phyloP scores from a whole-genome alignment of 192 early-diverging fungal genomes.

The Coemansia sp. region DNA sequence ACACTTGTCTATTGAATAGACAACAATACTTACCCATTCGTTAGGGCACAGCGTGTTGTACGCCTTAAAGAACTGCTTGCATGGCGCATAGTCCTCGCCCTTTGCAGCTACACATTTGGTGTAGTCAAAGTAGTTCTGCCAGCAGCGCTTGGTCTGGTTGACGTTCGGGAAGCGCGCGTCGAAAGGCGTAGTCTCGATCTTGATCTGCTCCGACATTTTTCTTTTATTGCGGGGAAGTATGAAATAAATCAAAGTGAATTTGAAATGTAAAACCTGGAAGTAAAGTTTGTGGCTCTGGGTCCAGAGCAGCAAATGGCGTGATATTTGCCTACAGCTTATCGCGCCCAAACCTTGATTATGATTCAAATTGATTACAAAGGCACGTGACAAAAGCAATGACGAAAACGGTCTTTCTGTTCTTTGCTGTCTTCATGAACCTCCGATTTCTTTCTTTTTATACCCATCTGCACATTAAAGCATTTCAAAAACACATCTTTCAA shows the following conservation, averaged over 20 bases:
- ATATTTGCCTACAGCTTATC: no score
- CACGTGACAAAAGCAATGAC: not conserved
- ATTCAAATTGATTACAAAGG: not conserved
- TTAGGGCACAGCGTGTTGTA: constrained; percentile 88
- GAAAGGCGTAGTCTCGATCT: constrained; percentile 45
- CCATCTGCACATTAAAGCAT: not conserved
- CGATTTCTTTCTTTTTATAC: no score
- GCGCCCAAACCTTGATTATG: no score
- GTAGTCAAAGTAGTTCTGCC: constrained; percentile 99
- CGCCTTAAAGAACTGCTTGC: constrained; percentile 84
- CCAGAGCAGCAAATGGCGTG: no score
- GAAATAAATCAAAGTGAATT: not conserved
- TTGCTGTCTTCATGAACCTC: no score
- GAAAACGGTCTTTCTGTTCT: no score
- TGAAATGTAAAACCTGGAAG: no score
- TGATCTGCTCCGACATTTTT: constrained; percentile 30
- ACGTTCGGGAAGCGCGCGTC: constrained; percentile 91
- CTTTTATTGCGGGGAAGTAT: not conserved
- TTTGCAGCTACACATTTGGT: constrained; percentile 86
- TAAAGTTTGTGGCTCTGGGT: no score
- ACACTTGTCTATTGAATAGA: not conserved
- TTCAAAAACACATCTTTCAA: not conserved
- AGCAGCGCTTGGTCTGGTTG: constrained; percentile 99
- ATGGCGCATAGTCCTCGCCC: constrained; percentile 94
- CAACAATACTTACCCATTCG: constrained; percentile 75